Conservation (phyloP, 23 red algal species). For the Agarophyton chilense region DNA sequence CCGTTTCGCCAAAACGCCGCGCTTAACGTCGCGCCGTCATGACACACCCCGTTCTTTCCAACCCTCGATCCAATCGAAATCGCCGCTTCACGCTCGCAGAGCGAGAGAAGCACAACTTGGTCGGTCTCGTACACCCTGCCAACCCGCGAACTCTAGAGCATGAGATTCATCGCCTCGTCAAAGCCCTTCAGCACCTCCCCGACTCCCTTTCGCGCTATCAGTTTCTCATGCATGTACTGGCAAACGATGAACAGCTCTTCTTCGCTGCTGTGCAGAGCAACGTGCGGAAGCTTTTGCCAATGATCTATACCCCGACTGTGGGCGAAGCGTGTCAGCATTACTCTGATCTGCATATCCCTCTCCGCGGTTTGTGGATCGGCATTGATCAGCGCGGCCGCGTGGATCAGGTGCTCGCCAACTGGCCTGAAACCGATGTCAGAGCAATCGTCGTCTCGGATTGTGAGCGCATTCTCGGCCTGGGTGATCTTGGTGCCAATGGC, state of each 20-base stretch:
- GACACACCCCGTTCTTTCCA: slow-evolving; percentile 58
- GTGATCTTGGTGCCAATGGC: slow-evolving; percentile 86
- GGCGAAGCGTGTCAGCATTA: slow-evolving; percentile 83
- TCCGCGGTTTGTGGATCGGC: slow-evolving; percentile 83
- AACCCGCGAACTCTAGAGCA: slow-evolving; percentile 40
- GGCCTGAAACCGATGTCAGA: slow-evolving; percentile 64
- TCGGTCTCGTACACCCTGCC: slow-evolving; percentile 81
- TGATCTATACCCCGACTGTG: slow-evolving; percentile 93
- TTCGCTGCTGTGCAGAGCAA: slow-evolving; percentile 71
- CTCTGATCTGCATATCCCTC: slow-evolving; percentile 71
- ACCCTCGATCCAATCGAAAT: slow-evolving; percentile 58
- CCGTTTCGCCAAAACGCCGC: not conserved
- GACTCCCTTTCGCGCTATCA: slow-evolving; percentile 74
- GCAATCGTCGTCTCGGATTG: slow-evolving; percentile 93
- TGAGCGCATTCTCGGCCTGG: slow-evolving; percentile 89
- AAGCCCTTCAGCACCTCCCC: slow-evolving; percentile 10
- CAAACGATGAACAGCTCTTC: slow-evolving; percentile 84
- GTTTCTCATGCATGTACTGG: slow-evolving; percentile 73
- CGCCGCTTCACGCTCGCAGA: slow-evolving; percentile 75
- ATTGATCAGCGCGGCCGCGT: slow-evolving; percentile 62
- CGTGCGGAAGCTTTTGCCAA: slow-evolving; percentile 71
- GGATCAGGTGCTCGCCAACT: slow-evolving; percentile 67
- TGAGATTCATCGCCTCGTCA: slow-evolving; percentile 70
- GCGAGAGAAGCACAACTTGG: slow-evolving; percentile 48
- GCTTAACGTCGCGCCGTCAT: too few species aligned